Evolutionary conservation across 1,284 basidiomycete species (phyloP), one percentile per base, ranked within the genome.

Genomic region (Chondrostereum purpureum): DNA sequence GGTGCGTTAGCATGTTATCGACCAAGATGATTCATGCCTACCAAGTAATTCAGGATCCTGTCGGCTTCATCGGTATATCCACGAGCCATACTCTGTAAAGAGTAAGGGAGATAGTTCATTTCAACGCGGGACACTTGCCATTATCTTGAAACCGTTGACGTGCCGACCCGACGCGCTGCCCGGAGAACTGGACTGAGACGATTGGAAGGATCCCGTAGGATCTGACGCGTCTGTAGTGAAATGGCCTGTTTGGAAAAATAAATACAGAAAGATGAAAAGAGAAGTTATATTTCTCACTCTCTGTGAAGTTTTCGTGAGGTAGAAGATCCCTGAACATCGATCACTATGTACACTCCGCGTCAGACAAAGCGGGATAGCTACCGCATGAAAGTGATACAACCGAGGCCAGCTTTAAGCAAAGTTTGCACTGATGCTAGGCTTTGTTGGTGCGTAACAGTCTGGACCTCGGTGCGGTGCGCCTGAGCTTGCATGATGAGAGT

Each of bases 21-120:
- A 23, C 41, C 39, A 24, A 41, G 12, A 33, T 19, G 34, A 38
- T 43, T 12, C 22, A 40, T 24, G 12, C 5, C 40, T 49, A 88
- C 88, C 63, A 91, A 58, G 54, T 84, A 89, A 55, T 91, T 81
- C 36, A 92, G 64, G 34, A 92, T 70, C 50, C 73, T 79, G 62
- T 92, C 87, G 0, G 81, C 88, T 58, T 90, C 88, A 42, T 81
- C 77, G 4, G 86, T 85, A 55, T 78, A 83, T 3, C 86, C 87
- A 17, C 85, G 73, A 22, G 73, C 77, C 53, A 91, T 75, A 10
- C 78, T 83, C 78, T 85, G 76, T 19, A 69, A 57, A 17, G 59
- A 59, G 42, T 23, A n/a, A 24, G 14, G 51, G 44, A 18, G 51
- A 43, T n/a, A n/a, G n/a, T n/a, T n/a, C n/a, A n/a, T n/a, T n/a